A percentile compares a stretch with the other conserved stretches of the same genome.
phyloP scores from a whole-genome alignment of 1,139 yeast species.

The Candida smagusa region DNA sequence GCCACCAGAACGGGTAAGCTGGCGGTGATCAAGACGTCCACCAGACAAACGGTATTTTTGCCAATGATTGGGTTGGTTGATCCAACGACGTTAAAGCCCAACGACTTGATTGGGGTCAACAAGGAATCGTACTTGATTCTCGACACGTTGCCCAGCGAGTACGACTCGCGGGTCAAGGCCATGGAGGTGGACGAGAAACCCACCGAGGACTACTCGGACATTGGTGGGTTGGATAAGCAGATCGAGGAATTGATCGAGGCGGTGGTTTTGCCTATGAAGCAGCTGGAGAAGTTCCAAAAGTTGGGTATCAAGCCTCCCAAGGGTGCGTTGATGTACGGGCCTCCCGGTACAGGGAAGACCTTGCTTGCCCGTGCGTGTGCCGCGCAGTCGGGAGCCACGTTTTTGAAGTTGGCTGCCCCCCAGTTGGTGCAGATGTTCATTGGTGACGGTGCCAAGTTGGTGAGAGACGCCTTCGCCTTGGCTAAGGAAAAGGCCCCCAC shows the following conservation, averaged over 20 bases:
- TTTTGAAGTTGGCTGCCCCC: conserved; percentile 94
- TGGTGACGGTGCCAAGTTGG: conserved; percentile 98
- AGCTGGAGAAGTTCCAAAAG: conserved; percentile 90
- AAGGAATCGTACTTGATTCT: conserved; percentile 92
- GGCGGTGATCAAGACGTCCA: conserved; percentile 95
- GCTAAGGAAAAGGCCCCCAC: conserved; percentile 99
- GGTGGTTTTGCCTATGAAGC: conserved; percentile 97
- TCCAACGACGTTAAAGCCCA: conserved; percentile 83
- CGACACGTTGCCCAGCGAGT: conserved; percentile 95
- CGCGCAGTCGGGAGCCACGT: conserved; percentile 98
- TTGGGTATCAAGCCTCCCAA: conserved; percentile 96
- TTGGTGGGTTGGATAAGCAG: conserved; percentile 97
- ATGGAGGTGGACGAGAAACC: conserved; percentile 99
- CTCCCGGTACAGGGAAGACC: conserved; percentile 99
- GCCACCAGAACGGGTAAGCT: conserved; percentile 93
- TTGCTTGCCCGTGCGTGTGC: conserved; percentile 98
- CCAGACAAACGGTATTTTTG: conserved; percentile 93
- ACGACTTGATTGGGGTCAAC: conserved; percentile 95
- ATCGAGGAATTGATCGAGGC: conserved; percentile 98
- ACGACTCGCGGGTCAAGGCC: conserved; percentile 95
- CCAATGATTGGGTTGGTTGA: conserved; percentile 96
- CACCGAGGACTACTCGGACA: conserved; percentile 92
- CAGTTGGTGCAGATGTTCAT: conserved; percentile 98
- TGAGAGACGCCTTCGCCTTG: conserved; percentile 96
- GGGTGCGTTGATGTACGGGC: conserved; percentile 98